Evolutionary conservation across 2,329 filamentous ascomycete genomes (phyloP), one percentile per base, ranked within the genome.

Genomic region (Aureobasidium sp.): DNA sequence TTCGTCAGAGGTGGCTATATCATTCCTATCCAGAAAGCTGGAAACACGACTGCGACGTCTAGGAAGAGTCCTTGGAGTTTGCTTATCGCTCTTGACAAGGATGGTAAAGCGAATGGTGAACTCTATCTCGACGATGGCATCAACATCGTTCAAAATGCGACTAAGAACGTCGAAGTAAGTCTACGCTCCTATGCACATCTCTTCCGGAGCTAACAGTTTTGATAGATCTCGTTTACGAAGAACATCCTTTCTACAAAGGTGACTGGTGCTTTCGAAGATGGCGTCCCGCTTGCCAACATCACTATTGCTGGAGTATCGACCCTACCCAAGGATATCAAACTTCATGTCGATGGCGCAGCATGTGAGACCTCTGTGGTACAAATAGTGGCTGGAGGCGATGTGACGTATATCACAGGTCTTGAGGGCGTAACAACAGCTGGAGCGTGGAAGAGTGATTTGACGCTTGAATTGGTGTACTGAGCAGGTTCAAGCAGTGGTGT

Each of bases 61-160:
- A 62, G 70, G 20, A 48, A 64, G 54, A 69, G 64, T 42, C 69
- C 69, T 15, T 75, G 68, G 68, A 70, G 68, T 23, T 50, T 75
- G 56, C 38, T 74, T 16, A 61, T 74, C 2, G 73, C 72, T 9
- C 69, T 73, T 18, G 70, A 73, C 31, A 66, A 68, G 63, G 58
- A 71, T 36, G 70, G 69, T 1, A 45, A 64, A 33, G 71, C 71
- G 0, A 58, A 62, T 13, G 71, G 71, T 11, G 65, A 67, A 27
- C 54, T 74, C 38, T 74, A 71, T 42, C 66, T 74, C 3, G 72
- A 74, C 53, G 72, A 74, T 40, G 72, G 72, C 9, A 68, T 71
- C n/a, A 68, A 61, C 45, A 61, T 74, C 1, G 66, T 67, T 16
- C 72, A 69, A 55, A 70, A 69, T n/a, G 69, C 69, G 5, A 73